These are phyloP conservation scores for Peniophora sp. DNA, from an alignment of 1,284 basidiomycete genomes.

Conservation along the genomic window DNA sequence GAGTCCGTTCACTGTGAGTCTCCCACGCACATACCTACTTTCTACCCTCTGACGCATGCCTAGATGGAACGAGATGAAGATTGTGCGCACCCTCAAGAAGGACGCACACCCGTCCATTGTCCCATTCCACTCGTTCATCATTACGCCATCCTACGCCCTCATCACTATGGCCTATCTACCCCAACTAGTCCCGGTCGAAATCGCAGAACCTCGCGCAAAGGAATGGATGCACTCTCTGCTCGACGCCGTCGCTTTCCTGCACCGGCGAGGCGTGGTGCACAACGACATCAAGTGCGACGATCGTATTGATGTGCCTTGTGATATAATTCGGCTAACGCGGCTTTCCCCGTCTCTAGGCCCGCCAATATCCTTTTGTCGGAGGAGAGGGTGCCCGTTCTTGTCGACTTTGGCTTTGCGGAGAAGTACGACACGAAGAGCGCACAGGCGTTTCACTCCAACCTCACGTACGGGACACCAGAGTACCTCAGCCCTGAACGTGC, in stretches of 20 bases:
- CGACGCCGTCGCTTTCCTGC: slow-evolving; percentile 84
- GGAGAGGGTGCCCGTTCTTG: slow-evolving; percentile 71
- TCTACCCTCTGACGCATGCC: slow-evolving; percentile 8
- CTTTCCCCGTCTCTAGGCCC: slow-evolving; percentile 39
- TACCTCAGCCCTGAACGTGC: slow-evolving; percentile 88
- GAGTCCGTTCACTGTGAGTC: slow-evolving; percentile 76
- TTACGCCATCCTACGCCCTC: slow-evolving; percentile 82
- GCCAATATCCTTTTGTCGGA: slow-evolving; percentile 81
- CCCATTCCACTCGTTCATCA: slow-evolving; percentile 86
- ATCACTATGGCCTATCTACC: slow-evolving; percentile 81
- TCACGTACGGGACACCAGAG: slow-evolving; percentile 89
- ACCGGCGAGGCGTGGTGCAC: slow-evolving; percentile 82
- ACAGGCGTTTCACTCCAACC: slow-evolving; percentile 73
- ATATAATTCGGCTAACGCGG: background rate
- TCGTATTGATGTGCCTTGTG: slow-evolving; percentile 2
- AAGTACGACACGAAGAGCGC: slow-evolving; percentile 54
- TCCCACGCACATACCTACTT: slow-evolving; percentile 5
- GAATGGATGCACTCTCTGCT: slow-evolving; percentile 81
- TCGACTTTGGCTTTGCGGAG: slow-evolving; percentile 91
- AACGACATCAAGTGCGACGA: slow-evolving; percentile 85
- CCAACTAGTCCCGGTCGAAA: slow-evolving; percentile 74
- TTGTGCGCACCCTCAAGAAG: slow-evolving; percentile 71
- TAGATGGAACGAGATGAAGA: slow-evolving; percentile 94
- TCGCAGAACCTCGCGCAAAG: slow-evolving; percentile 69
- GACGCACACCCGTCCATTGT: slow-evolving; percentile 88